Base-by-base conservation (phyloP, 1,284 basidiomycete species). In the Leccinum colubrinum region DNA sequence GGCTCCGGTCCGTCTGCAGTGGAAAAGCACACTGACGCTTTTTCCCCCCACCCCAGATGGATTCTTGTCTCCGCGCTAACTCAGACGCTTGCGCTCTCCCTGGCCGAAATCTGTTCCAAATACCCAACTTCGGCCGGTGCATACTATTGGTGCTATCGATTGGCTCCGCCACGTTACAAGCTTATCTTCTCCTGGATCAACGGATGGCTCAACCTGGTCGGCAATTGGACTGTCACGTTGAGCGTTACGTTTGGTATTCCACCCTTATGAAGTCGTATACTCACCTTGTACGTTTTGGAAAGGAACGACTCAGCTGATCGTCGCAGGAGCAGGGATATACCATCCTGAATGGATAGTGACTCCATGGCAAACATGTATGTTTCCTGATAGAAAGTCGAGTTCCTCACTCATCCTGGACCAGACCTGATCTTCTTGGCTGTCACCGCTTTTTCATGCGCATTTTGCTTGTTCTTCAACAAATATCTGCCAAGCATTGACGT, bases 91-190 rank as follows among this genome's bases (percentile, higher is more conserved):
- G 81, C 84, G 0, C 68, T 81, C 3, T 85, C 84, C 7, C 71
- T 86, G 3, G 83, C 78, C 0, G 84, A 86, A 68, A 83, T 85
- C 35, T 81, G 80, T 48, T 81, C 83, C 4, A 81, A 81, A 62
- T 85, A 83, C 63, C 83, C 84, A 0, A 85, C 84, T 1, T 83
- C 83, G 0, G 83, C 82, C 0, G 84, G 83, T 22, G 80, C 83
- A 3, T 85, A 84, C 63, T 86, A 85, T 65, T 85, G 84, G 83
- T 81, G 79, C 57, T 85, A 80, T 67, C 77, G 79, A 27, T 74
- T 86, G 5, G 78, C 81, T 0, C 75, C 82, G 6, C 78, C 80
- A 0, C 73, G 69, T 39, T 75, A 74, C 51, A 75, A 80, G 56
- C 68, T 83, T 7, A 56, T 83, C 3, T 68, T 79, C 3, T 83